phyloP scores from a whole-genome alignment of 78 protist genomes.

The Anaeramoeba flamelloides region DNA sequence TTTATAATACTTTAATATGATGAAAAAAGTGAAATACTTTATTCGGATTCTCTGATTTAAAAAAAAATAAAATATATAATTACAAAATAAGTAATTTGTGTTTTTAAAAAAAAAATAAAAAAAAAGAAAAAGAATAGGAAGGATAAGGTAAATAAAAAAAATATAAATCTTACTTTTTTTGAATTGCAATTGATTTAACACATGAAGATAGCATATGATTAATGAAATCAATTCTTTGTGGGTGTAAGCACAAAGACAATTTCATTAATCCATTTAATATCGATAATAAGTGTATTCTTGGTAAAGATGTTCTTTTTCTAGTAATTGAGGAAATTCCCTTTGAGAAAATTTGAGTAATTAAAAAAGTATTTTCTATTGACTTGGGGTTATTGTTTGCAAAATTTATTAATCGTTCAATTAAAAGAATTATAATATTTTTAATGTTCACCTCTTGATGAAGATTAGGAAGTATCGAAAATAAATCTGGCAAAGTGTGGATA shows the following conservation, averaged over 20 bases:
- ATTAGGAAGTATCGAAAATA: background rate
- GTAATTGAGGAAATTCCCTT: background rate
- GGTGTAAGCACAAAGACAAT: background rate
- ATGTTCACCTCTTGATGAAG: background rate
- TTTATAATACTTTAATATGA: too few species aligned
- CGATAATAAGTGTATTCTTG: background rate
- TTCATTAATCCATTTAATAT: background rate
- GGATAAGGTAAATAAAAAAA: too few species aligned
- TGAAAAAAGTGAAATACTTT: too few species aligned
- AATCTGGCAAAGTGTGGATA: background rate
- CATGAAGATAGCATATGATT: background rate
- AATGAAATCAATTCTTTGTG: background rate
- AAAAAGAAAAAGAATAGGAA: too few species aligned
- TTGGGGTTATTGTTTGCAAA: background rate
- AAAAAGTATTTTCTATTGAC: background rate
- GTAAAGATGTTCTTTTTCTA: too few species aligned
- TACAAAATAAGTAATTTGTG: too few species aligned
- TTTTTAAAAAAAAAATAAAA: too few species aligned
- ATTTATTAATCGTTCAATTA: background rate
- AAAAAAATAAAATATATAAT: too few species aligned
- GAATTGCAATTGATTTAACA: background rate
- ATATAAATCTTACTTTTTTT: too few species aligned
- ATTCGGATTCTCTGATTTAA: too few species aligned
- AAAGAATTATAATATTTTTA: background rate
- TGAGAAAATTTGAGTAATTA: background rate